Base-by-base conservation (phyloP, 1,284 basidiomycete genomes). In the Irpex lacteus region DNA sequence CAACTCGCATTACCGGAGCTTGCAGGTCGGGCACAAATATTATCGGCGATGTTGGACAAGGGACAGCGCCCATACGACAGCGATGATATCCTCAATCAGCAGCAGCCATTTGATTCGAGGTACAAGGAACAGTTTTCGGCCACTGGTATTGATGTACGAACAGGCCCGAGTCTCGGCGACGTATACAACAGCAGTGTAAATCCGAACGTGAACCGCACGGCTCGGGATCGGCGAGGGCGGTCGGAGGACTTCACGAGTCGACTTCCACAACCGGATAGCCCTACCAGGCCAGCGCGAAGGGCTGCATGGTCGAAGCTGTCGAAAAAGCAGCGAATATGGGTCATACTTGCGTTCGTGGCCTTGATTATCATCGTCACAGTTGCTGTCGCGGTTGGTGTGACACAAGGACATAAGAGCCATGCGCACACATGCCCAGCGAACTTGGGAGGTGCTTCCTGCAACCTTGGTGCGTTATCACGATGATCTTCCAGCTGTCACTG, bases 41-140 rank as follows among this genome's bases (percentile, higher is more conserved):
- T 88, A 47, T 77, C 79, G 40, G 73, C 74, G 26, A 75, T 86
- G 70, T 74, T 88, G n/a, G 81, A 83, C 66, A 80, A 79, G 60
- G 85, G 85, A 0, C 78, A 80, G 58, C 76, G 82, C 62, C 83
- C 85, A 19, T 80, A 85, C 69, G 71, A 80, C 11, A 83, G 82
- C 65, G 54, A 65, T 64, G 15, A 59, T 60, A 38, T 60, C 56
- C 5, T 64, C 60, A 40, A 64, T 63, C 57, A 63, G 63, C 57
- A 55, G 15, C 49, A 52, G 8, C 38, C 2, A 44, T 44, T 9
- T 44, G 54, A 55, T 21, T 55, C 54, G 9, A 26, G 54, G 54
- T 55, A 40, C 37, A 61, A 65, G 47, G 64, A 66, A 21, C 60
- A 64, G 34, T 9, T 18, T 13, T 52, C n/a, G 34, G 37, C 37